Evolutionary conservation across 2,329 filamentous ascomycete genomes (phyloP), one percentile per base, ranked within the genome.

Genomic region (Anisogramma anomala): DNA sequence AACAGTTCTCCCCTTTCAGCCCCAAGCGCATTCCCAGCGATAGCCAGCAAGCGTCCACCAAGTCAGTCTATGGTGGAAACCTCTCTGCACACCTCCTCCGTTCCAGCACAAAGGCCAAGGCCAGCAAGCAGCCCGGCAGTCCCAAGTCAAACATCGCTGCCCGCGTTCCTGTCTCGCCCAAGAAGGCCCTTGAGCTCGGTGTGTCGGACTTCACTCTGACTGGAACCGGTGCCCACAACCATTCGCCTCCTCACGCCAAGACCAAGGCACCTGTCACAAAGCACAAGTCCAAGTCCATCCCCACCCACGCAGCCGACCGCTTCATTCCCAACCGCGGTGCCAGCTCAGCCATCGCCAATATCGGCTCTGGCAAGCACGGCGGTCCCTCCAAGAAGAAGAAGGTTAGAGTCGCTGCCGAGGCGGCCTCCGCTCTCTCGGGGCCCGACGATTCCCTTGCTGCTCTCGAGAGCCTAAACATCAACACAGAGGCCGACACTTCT

Each of bases 131-230:
- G 61, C 82, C 84, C 37, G 84, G 91, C 58, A 95, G 89, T 2
- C 87, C 88, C 58, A 96, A 96, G 71, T 95, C 88, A 45, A 96
- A 95, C 71, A 95, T 95, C 61, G 84, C 83, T 61, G 84, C 83
- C 51, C 77, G 79, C 50, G 67, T 67, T 31, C 74, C 77, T 42
- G 73, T 79, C 44, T 88, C 85, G 32, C 88, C 89, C 15, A 83
- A 84, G 55, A 85, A 83, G 60, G 74, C 70, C 34, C 74, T 96
- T 28, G 89, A 96, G 63, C 75, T 94, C 30, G 87, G 86, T 50
- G 80, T 94, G 25, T 95, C 88, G 30, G 88, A 98, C 59, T 96
- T 89, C 71, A 78, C 84, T 14, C 71, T 98, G 54, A 85, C 84
- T 39, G 87, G 88, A 49, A 94, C 88, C 41, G 86, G 85, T 44